Evolutionary conservation across 176 grass and related monocot species (phyloP), one percentile per base, ranked within the genome.

Genomic region (Urochloa ruziziensis): DNA sequence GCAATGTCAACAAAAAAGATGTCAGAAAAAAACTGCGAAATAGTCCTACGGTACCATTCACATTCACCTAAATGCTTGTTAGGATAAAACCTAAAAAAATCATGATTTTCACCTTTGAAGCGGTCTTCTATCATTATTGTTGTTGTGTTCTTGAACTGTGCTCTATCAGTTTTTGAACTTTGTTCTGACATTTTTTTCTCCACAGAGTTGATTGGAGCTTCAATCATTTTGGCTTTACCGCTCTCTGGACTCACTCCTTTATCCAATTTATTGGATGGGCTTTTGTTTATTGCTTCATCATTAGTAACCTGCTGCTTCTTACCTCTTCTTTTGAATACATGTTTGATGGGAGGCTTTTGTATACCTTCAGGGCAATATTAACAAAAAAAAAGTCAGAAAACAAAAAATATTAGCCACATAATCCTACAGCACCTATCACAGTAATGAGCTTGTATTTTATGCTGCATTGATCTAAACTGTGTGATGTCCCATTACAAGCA

Each of bases 401-500:
- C 21, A 72, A 15, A 75, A 71, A 82, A 64, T 40, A 51, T 43
- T 25, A 43, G 46, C 86, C 80, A n/a, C n/a, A n/a, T n/a, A n/a
- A n/a, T n/a, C n/a, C n/a, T n/a, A n/a, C n/a, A n/a, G n/a, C n/a
- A n/a, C n/a, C n/a, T n/a, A n/a, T n/a, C n/a, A n/a, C n/a, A n/a
- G 36, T 19, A 66, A 66, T 67, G 19, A 80, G 46, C 16, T 73
- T 84, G 17, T 65, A 18, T 64, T 84, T 88, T 48, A 47, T 84
- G 27, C 17, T 74, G 47, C 86, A 88, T 29, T 74, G 21, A 30
- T 79, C 86, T 75, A 88, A 64, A 52, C 10, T 79, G 66, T 79
- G 86, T 21, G 74, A 83, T 79, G 44, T 78, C 15, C 57, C 57
- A 10, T 83, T 72, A 46, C 80, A 88, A 43, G 80, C 80, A 79